Evolutionary conservation across 805 yeast species (phyloP).

Genomic region (Limtongia smithiae): DNA sequence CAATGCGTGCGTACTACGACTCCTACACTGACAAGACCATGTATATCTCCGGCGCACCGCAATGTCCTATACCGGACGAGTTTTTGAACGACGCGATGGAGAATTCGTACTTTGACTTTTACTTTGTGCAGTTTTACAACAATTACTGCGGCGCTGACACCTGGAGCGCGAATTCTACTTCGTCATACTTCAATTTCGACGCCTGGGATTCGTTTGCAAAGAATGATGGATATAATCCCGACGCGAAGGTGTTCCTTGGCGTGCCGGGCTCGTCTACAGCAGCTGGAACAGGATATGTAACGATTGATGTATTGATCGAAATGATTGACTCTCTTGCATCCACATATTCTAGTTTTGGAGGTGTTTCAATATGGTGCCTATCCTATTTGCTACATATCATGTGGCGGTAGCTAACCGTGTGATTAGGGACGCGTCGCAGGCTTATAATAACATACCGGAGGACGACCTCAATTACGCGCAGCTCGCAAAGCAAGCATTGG

Average conservation of each 20-base stretch:
- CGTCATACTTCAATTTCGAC: constrained; percentile 48
- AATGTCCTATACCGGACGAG: constrained; percentile 83
- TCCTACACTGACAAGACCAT: constrained; percentile 53
- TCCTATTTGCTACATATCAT: too few species aligned
- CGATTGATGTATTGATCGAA: constrained; percentile 39
- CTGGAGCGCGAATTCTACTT: constrained; percentile 14
- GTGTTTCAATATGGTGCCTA: constrained; percentile 69
- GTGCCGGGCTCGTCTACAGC: constrained; percentile 59
- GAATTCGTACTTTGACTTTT: constrained; percentile 68
- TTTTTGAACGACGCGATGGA: constrained; percentile 62
- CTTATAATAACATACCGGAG: constrained; percentile 45
- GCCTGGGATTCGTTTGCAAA: constrained; percentile 54
- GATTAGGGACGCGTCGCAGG: constrained; percentile 60
- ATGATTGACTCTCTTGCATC: constrained; percentile 32
- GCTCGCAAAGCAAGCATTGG: constrained; percentile 46
- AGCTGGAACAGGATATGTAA: constrained; percentile 56
- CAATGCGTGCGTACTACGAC: constrained; percentile 49
- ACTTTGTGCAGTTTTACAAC: constrained; percentile 77
- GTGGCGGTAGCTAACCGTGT: too few species aligned
- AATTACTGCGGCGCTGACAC: constrained; percentile 61
- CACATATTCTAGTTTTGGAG: constrained; percentile 52
- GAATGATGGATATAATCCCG: constrained; percentile 56
- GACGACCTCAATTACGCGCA: constrained; percentile 46
- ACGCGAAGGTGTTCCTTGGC: constrained; percentile 70
- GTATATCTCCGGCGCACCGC: constrained; percentile 87